Percentiles rank a stretch among this genome's conserved stretches.
phyloP scores from a whole-genome alignment of 2,329 filamentous ascomycete species.

The Balansia obtecta region DNA sequence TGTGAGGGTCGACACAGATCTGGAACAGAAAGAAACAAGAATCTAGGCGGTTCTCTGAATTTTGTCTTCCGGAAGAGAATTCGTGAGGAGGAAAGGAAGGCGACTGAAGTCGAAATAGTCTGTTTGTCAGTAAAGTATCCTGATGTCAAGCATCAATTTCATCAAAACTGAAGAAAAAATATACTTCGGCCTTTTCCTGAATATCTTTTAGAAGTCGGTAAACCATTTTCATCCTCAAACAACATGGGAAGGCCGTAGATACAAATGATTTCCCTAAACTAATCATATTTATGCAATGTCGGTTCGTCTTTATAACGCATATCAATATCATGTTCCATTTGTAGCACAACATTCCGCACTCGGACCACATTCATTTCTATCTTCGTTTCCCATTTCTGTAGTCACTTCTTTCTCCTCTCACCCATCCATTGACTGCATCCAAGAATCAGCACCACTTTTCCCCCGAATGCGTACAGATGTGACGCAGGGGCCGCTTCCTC shows the following conservation, averaged over 20 bases:
- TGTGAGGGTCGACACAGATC: constrained; percentile 11
- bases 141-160: neutral
- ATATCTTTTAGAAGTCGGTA: neutral
- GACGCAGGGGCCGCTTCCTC: neutral
- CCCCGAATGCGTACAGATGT: neutral
- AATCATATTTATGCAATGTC: neutral
- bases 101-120: neutral
- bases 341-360: neutral
- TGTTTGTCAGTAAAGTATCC: neutral
- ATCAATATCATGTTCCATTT: neutral
- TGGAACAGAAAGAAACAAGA: constrained; percentile 21
- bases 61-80: neutral
- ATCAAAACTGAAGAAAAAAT: too few species aligned
- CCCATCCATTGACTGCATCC: neutral
- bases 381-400: neutral
- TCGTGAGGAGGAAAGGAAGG: neutral
- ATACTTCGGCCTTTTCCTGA: too few species aligned
- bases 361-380: neutral
- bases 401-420: neutral
- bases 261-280: neutral
- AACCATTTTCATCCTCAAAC: neutral
- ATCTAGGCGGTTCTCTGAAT: constrained; percentile 13
- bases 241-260: neutral
- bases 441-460: neutral
- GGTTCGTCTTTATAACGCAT: neutral